phyloP scores from a whole-genome alignment of 345 rosid genomes.

The Laguncularia racemosa region DNA sequence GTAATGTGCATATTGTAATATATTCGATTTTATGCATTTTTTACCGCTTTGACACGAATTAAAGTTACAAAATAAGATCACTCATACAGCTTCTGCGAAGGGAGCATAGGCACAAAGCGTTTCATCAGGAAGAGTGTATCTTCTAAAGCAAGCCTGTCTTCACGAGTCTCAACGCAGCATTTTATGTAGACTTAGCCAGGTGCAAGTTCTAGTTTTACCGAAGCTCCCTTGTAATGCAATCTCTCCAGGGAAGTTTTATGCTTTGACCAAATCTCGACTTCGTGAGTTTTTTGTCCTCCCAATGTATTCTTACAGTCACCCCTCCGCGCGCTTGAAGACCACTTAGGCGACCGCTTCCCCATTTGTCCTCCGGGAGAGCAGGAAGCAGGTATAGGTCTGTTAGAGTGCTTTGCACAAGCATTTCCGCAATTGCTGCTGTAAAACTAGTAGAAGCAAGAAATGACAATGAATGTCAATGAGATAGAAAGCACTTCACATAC shows the following conservation, averaged over 20 bases:
- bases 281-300: conserved; percentile 76
- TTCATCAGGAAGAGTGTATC: not conserved
- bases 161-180: conserved; percentile 39
- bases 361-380: conserved; percentile 70
- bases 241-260: conserved; percentile 23
- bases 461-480: not conserved
- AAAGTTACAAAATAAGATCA: no score
- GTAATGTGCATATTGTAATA: no score
- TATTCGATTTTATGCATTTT: no score
- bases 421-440: conserved; percentile 69
- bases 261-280: conserved; percentile 49
- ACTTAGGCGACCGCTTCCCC: conserved; percentile 62
- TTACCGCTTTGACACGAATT: no score
- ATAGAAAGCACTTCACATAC: no score
- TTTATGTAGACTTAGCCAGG: conserved; percentile 43
- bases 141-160: conserved; percentile 14
- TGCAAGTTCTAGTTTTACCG: conserved; percentile 26
- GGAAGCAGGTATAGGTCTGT: conserved; percentile 76
- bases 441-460: conserved; percentile 30
- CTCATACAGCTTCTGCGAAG: no score
- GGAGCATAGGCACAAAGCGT: not conserved
- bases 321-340: conserved; percentile 84
- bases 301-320: conserved; percentile 50
- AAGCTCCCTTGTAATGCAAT: conserved; percentile 47
- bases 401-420: conserved; percentile 79